phyloP scores from a whole-genome alignment of 148 eudicot species.

The Vaccinium corymbosum region DNA sequence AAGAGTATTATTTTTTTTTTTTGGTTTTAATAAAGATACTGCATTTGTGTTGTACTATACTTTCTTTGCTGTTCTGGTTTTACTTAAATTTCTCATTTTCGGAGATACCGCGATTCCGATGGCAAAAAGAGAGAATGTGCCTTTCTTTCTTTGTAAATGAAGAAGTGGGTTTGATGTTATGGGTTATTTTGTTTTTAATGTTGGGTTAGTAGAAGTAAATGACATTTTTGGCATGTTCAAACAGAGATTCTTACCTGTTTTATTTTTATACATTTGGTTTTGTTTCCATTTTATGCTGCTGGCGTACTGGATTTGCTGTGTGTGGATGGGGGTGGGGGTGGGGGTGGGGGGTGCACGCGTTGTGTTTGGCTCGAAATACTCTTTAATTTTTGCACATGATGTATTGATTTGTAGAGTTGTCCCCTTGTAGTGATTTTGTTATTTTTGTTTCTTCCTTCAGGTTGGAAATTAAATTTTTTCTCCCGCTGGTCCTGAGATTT shows the following conservation, averaged over 20 bases:
- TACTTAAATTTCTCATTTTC: neutral
- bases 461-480: slow-evolving; percentile 18
- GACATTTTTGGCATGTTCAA: neutral
- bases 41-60: slow-evolving; percentile 17
- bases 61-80: neutral
- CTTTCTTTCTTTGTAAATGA: neutral
- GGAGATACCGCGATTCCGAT: neutral
- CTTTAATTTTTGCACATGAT: neutral
- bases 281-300: neutral
- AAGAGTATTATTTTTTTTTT: neutral
- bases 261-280: neutral
- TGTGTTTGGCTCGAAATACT: neutral
- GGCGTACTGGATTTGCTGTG: neutral
- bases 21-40: slow-evolving; percentile 1
- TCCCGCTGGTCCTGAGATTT: slow-evolving; percentile 11
- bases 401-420: neutral
- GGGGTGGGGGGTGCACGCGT: neutral
- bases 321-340: neutral
- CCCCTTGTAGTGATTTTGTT: neutral
- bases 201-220: neutral
- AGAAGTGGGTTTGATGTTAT: neutral
- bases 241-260: neutral
- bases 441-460: slow-evolving; percentile 17
- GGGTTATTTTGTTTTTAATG: neutral
- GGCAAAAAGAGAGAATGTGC: neutral